phyloP scores from a whole-genome alignment of 805 yeast genomes.

The Naumovozyma baii region DNA sequence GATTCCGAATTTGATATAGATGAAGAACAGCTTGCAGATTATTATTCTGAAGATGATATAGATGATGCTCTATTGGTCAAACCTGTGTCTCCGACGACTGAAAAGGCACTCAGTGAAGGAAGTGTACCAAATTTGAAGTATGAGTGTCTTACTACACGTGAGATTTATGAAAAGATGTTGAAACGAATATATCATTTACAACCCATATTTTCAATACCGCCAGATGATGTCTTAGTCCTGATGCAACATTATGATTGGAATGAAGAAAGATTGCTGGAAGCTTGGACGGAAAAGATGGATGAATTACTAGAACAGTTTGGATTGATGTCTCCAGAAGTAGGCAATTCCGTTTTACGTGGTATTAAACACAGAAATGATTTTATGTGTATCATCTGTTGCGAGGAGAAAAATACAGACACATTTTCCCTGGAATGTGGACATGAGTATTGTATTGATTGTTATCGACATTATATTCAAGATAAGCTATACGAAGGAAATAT shows the following conservation, averaged over 20 bases:
- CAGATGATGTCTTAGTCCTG: constrained; percentile 33
- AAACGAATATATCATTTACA: constrained; percentile 21
- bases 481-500: constrained; percentile 35
- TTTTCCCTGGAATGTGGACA: constrained; percentile 63
- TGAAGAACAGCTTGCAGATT: constrained; percentile 17
- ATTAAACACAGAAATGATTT: constrained; percentile 24
- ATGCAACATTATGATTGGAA: constrained; percentile 49
- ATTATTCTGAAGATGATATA: constrained; percentile 16
- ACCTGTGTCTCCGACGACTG: constrained; percentile 7
- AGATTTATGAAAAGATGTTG: constrained; percentile 25
- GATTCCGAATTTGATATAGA: constrained; percentile 21
- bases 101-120: constrained; percentile 13
- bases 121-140: constrained; percentile 20
- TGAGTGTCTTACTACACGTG: constrained; percentile 29
- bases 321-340: constrained; percentile 9
- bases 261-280: constrained; percentile 46
- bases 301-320: constrained; percentile 31
- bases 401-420: constrained; percentile 33
- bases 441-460: constrained; percentile 61
- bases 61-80: constrained; percentile 12
- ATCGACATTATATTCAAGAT: constrained; percentile 45
- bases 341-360: constrained; percentile 5
- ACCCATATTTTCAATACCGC: constrained; percentile 22
- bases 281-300: constrained; percentile 38
- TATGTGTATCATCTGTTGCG: constrained; percentile 67